Evolutionary conservation across 768 basidiomycete species (phyloP).

Genomic region (Lentinus tigrinus): DNA sequence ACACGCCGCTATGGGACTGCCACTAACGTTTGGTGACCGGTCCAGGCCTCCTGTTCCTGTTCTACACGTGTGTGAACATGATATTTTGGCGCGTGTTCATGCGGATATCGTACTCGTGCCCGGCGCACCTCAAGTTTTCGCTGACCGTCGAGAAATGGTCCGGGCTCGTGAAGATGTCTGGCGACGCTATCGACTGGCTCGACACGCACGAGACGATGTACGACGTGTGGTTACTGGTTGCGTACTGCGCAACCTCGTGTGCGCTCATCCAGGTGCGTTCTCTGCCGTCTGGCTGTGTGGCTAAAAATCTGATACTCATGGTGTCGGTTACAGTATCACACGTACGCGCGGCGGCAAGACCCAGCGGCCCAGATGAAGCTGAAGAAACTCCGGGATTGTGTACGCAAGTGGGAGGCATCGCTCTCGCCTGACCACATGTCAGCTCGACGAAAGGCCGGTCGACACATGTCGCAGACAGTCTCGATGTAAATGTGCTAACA

Average conservation of each 20-base stretch:
- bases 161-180: conserved; percentile 66
- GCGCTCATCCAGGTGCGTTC: conserved; percentile 82
- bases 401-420: conserved; percentile 83
- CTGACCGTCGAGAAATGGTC: conserved; percentile 82
- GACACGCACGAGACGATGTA: conserved; percentile 76
- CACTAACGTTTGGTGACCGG: not conserved
- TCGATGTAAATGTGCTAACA: conserved; percentile 19
- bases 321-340: conserved; percentile 69
- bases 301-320: not conserved
- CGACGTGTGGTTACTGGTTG: conserved; percentile 84
- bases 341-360: conserved; percentile 85
- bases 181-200: conserved; percentile 88
- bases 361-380: conserved; percentile 70
- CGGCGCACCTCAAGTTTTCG: conserved; percentile 84
- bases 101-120: conserved; percentile 92
- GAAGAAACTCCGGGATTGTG: conserved; percentile 78
- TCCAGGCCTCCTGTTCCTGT: conserved; percentile 81
- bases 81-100: conserved; percentile 99
- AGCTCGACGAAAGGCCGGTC: conserved; percentile 78
- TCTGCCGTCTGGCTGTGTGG: not conserved
- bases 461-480: conserved; percentile 25
- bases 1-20: not conserved
- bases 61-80: conserved; percentile 89
- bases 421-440: conserved; percentile 94
- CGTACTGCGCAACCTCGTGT: conserved; percentile 86